Percentiles rank a stretch among this genome's conserved stretches.
phyloP scores from a whole-genome alignment of 2,329 filamentous ascomycete genomes.

The Talaromyces sp. region DNA sequence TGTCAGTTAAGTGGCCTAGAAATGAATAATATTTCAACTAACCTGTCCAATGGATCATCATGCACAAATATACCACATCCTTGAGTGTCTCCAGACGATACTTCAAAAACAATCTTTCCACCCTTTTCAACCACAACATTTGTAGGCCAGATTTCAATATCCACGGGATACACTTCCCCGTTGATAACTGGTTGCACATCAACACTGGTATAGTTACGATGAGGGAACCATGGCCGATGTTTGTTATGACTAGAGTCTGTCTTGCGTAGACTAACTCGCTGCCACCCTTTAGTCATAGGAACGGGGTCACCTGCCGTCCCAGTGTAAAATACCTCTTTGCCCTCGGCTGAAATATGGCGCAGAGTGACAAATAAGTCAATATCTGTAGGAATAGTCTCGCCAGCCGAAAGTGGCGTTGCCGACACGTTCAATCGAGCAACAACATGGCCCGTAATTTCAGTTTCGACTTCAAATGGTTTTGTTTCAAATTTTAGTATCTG shows the following conservation, averaged over 20 bases:
- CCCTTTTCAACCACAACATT: conserved; percentile 21
- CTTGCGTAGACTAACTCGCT: conserved; percentile 46
- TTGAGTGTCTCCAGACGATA: conserved; percentile 10
- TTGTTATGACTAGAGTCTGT: neutral
- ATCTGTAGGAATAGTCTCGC: conserved; percentile 43
- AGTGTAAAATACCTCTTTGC: conserved; percentile 54
- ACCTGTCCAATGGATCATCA: conserved; percentile 31
- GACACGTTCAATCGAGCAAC: conserved; percentile 58
- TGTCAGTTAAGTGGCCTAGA: neutral
- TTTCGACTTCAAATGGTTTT: conserved; percentile 4
- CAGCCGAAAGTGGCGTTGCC: conserved; percentile 63
- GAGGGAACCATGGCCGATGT: conserved; percentile 41
- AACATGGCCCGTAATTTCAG: neutral
- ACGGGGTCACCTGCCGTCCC: conserved; percentile 54
- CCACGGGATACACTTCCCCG: conserved; percentile 44
- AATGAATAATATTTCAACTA: conserved; percentile 8
- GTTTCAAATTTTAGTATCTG: conserved; percentile 57
- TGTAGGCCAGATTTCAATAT: conserved; percentile 34
- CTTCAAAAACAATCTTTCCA: conserved; percentile 7
- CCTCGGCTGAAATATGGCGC: conserved; percentile 45
- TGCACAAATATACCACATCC: conserved; percentile 51
- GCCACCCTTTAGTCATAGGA: conserved; percentile 53
- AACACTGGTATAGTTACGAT: conserved; percentile 44
- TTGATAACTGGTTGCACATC: conserved; percentile 41
- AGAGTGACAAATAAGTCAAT: conserved; percentile 55